Base-by-base conservation (phyloP, 2,329 filamentous ascomycete genomes). In the Aspergillus eucalypticola region DNA sequence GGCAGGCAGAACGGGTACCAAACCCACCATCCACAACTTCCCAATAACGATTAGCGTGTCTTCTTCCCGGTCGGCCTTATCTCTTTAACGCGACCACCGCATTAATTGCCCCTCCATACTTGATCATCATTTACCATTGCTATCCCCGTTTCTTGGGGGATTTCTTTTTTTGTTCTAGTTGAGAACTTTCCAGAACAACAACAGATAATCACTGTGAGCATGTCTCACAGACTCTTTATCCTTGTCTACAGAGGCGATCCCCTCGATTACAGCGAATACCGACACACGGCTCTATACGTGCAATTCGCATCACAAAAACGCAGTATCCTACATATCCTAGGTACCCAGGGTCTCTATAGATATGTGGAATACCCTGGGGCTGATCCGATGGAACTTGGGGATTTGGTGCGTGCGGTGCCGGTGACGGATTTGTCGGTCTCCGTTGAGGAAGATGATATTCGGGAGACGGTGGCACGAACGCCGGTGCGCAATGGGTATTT, bases 251-350 rank as follows among this genome's bases (percentile, higher is more conserved):
- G 63, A 39, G 71, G 71, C 27, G 66, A 68, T 8, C 70, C 71
- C 10, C 56, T 73, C 41, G 71, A 73, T 58, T 72, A 69, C 61
- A 50, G 63, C 49, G 65, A 71, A 60, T 73, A 72, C 60, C 69
- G 71, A 48, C 71, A 73, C 55, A 72, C 71, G 23, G 71, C 69
- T 2, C 61, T 73, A 4, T 67, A 71, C 54, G 63, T 71, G 35
- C 57, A 60, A 13, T 70, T 67, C 49, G 41, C 60, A 11, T 58
- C 61, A 11, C 61, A 59, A 6, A 25, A 54, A 32, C 55, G 66
- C 21, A 64, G 62, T 25, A 64, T 69, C 25, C 61, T 72, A 52
- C 70, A 72, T 53, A 62, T 69, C 8, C 58, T 66, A 5, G 69
- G 67, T 27, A 67, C 68, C 19, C 66, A 71, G 4, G 70, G 69